phyloP scores from a whole-genome alignment of 169 alveolate genomes.

The Plasmodium blacklocki region DNA sequence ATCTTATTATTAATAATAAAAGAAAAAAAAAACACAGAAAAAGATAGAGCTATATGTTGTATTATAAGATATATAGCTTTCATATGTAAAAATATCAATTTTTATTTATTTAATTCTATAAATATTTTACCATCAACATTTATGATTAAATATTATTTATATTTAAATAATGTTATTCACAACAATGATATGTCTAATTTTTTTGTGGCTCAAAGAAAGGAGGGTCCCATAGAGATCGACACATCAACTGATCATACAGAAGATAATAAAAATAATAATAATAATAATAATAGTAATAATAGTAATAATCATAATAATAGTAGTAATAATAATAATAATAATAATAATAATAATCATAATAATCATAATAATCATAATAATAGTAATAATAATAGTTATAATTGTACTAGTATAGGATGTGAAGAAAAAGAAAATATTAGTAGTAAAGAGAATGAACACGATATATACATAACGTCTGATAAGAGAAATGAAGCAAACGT shows the following conservation, averaged over 20 bases:
- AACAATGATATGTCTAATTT: too few relatives aligned
- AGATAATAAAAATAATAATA: not conserved
- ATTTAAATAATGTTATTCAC: slow-evolving; percentile 35
- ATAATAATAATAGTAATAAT: not conserved
- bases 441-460: too few relatives aligned
- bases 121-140: slow-evolving; percentile 48
- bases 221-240: not conserved
- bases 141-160: slow-evolving; percentile 46
- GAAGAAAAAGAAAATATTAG: too few relatives aligned
- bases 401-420: too few relatives aligned
- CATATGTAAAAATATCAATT: slow-evolving; percentile 72
- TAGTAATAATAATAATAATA: not conserved
- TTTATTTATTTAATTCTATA: slow-evolving; percentile 65
- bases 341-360: not conserved
- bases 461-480: too few relatives aligned
- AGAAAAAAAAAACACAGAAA: slow-evolving; percentile 57
- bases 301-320: not conserved
- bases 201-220: not conserved
- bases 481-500: too few relatives aligned
- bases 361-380: not conserved
- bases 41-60: slow-evolving; percentile 67
- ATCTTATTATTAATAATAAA: slow-evolving; percentile 52
- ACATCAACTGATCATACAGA: not conserved
- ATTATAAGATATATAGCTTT: slow-evolving; percentile 71
- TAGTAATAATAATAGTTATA: too few relatives aligned